Conservation (phyloP, 1,284 basidiomycete species). For the Cryptococcus sp. region DNA sequence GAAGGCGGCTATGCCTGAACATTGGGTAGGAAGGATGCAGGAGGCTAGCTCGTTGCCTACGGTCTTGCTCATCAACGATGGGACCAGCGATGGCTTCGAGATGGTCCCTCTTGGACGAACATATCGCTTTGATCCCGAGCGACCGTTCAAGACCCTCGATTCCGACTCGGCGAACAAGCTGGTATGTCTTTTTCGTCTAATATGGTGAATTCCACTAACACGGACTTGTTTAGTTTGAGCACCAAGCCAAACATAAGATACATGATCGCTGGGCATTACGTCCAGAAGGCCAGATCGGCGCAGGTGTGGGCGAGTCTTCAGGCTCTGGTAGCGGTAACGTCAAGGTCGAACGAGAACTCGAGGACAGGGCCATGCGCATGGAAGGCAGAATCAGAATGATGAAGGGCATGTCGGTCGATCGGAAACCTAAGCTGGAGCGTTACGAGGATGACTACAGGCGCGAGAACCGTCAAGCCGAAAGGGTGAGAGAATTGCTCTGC, state of each 20-base stretch:
- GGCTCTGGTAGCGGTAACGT: conserved; percentile 10
- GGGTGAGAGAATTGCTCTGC: conserved; percentile 26
- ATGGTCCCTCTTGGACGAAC: conserved; percentile 46
- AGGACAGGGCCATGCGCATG: conserved; percentile 33
- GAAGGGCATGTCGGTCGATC: conserved; percentile 20
- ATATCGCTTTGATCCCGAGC: conserved; percentile 46
- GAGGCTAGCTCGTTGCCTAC: conserved; percentile 36
- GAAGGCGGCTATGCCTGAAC: conserved; percentile 31
- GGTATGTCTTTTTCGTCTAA: conserved; percentile 21
- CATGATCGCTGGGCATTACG: conserved; percentile 48
- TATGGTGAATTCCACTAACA: not conserved
- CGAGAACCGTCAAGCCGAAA: conserved; percentile 38
- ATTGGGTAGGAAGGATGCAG: conserved; percentile 47
- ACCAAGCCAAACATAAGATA: conserved; percentile 43
- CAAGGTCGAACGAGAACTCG: conserved; percentile 26
- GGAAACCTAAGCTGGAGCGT: conserved; percentile 30
- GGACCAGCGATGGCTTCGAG: conserved; percentile 37
- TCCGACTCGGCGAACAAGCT: conserved; percentile 47
- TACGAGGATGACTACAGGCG: conserved; percentile 44
- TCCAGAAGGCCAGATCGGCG: conserved; percentile 13
- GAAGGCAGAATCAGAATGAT: conserved; percentile 29
- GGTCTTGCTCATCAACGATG: conserved; percentile 45
- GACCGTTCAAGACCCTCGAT: conserved; percentile 49
- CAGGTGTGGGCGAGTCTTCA: not conserved
- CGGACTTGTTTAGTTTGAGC: conserved; percentile 35